Percentiles rank a stretch among this genome's conserved stretches.
phyloP scores from a whole-genome alignment of 75 land plant genomes.

The Picea glauca region DNA sequence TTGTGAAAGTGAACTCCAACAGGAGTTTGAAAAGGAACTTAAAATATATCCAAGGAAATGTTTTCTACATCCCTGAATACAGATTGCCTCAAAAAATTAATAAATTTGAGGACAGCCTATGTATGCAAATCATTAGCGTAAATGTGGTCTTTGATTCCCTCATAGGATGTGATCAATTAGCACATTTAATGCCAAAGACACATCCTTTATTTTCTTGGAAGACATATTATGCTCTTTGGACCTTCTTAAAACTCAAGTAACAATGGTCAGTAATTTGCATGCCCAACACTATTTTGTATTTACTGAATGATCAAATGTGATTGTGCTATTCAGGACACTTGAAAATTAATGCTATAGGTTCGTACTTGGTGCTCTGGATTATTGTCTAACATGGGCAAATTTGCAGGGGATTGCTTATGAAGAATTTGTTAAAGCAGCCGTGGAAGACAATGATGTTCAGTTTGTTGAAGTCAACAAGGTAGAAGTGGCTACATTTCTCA shows the following conservation, averaged over 20 bases:
- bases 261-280: not conserved
- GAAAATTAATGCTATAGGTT: not conserved
- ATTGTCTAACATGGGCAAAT: not conserved
- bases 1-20: not conserved
- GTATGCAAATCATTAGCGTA: not conserved
- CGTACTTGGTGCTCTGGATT: not conserved
- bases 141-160: not conserved
- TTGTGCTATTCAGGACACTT: not conserved
- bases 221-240: not conserved
- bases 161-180: not conserved
- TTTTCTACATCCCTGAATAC: not conserved
- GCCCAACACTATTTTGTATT: not conserved
- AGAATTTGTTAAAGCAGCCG: slow-evolving; percentile 74
- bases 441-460: slow-evolving; percentile 65
- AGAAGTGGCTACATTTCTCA: slow-evolving; percentile 59
- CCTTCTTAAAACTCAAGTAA: not conserved
- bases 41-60: not conserved
- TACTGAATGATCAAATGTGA: not conserved
- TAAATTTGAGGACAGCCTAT: not conserved
- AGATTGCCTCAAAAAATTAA: not conserved
- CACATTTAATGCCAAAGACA: not conserved
- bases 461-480: slow-evolving; percentile 64
- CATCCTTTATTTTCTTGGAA: not conserved
- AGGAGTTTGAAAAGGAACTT: not conserved
- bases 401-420: slow-evolving; percentile 73